Percentiles rank a stretch among this genome's conserved stretches.
These are phyloP conservation scores for Talaromyces borbonicus DNA, from an alignment of 495 filamentous ascomycete genomes.

Conservation along the genomic window DNA sequence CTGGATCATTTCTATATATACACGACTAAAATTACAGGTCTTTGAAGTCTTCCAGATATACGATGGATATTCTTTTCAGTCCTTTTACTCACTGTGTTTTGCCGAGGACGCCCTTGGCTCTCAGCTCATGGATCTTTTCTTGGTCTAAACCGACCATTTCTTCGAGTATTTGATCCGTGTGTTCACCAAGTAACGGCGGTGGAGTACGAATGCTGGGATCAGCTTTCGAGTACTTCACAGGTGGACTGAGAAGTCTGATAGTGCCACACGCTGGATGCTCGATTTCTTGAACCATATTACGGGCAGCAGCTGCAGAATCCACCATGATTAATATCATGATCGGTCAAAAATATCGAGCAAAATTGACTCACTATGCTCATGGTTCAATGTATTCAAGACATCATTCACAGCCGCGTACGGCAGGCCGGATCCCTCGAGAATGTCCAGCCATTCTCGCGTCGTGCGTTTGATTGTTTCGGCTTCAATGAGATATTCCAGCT, in stretches of 20 bases:
- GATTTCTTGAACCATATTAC: conserved; percentile 80
- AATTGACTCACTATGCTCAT: conserved; percentile 50
- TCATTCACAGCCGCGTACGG: conserved; percentile 87
- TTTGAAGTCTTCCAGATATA: no score
- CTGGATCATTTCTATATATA: no score
- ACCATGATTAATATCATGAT: background rate
- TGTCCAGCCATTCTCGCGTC: conserved; percentile 65
- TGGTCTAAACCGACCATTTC: conserved; percentile 39
- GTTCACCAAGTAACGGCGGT: conserved; percentile 68
- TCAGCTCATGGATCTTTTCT: background rate
- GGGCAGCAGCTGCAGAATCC: conserved; percentile 51
- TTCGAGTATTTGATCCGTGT: conserved; percentile 64
- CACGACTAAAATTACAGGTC: no score
- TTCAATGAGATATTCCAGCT: conserved; percentile 59
- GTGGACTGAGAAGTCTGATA: conserved; percentile 79
- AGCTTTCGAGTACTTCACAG: conserved; percentile 73
- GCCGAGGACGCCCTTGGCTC: background rate
- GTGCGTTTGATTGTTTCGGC: conserved; percentile 53
- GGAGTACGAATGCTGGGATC: conserved; percentile 52
- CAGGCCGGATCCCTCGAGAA: conserved; percentile 74
- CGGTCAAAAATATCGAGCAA: no score
- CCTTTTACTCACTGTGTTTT: background rate
- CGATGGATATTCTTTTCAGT: no score
- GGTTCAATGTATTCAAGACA: conserved; percentile 56
- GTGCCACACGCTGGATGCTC: conserved; percentile 74